Evolutionary conservation across 352 stramenopile genomes (phyloP), one percentile per base, ranked within the genome.

Genomic region (Globisporangium alternatum): DNA sequence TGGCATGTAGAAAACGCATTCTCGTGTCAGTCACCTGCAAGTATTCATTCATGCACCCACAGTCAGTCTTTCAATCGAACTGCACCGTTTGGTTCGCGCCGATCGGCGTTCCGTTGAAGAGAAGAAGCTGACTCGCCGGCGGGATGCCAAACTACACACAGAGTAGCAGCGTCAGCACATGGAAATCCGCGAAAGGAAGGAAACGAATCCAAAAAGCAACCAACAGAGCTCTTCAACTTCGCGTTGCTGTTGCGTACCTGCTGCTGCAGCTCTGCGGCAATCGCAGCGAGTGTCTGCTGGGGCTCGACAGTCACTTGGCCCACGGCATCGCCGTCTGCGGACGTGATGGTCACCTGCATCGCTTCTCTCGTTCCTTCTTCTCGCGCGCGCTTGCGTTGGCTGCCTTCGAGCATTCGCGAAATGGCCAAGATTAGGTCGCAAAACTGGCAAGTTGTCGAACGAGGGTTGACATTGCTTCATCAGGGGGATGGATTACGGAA

Each of bases 321-420:
- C 49, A 90, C 79, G 56, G 74, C 65, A 28, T 79, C 79, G 59
- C 81, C 79, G 48, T 91, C 78, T 39, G 79, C 68, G 10, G 84
- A 90, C 56, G 80, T 90, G 55, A 92, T 60, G 17, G 76, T 86
- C 63, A 92, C 71, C 55, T 89, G 70, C 81, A 89, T 90, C 19
- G 65, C 52, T 59, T 54, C 37, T 22, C 45, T n/a, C 41, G n/a
- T 17, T 56, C 19, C 30, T 47, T 41, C 33, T 56, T 56, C 43
- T 56, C 60, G 49, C 19, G 21, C 28, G 49, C 60, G 60, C 49
- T 65, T 65, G 47, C 49, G 56, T 47, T 45, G 2, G 41, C 5
- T 56, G 25, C 2, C n/a, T 21, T 54, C 28, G 43, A 62, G 44
- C 56, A 62, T 62, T 54, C 56, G 56, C 56, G 39, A 62, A 62